These are phyloP conservation scores for Apiospora aurea DNA, from an alignment of 2,329 filamentous ascomycete genomes.

Conservation along the genomic window DNA sequence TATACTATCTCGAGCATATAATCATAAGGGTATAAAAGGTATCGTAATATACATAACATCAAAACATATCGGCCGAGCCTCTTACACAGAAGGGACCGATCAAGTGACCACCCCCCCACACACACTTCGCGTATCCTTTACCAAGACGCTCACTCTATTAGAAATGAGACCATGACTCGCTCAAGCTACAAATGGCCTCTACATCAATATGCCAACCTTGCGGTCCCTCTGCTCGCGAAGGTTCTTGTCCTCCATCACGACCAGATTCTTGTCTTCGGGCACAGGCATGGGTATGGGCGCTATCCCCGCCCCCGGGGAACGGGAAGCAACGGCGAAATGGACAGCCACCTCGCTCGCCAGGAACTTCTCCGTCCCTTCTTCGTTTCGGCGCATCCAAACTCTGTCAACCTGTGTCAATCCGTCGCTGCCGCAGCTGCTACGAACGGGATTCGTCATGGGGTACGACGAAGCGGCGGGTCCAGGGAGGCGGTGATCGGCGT, in stretches of 20 bases:
- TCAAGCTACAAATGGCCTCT: not conserved
- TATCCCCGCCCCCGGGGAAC: not conserved
- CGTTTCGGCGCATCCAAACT: not conserved
- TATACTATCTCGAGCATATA: not conserved
- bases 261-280: slow-evolving; percentile 3
- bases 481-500: not conserved
- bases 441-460: not conserved
- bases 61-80: not conserved
- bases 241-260: slow-evolving; percentile 7
- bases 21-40: not conserved
- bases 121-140: not conserved
- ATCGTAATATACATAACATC: not conserved
- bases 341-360: slow-evolving; percentile 11
- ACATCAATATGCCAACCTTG: slow-evolving; percentile 10
- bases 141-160: not conserved
- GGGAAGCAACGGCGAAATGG: not conserved
- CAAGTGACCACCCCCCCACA: not conserved
- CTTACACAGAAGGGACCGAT: not conserved
- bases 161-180: not conserved
- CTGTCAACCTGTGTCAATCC: not conserved
- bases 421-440: not conserved
- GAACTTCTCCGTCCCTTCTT: slow-evolving; percentile 3
- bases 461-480: not conserved
- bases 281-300: not conserved
- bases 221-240: slow-evolving; percentile 6